These are phyloP conservation scores for Aspergillus sp. DNA, from an alignment of 2,329 filamentous ascomycete genomes.

Conservation along the genomic window DNA sequence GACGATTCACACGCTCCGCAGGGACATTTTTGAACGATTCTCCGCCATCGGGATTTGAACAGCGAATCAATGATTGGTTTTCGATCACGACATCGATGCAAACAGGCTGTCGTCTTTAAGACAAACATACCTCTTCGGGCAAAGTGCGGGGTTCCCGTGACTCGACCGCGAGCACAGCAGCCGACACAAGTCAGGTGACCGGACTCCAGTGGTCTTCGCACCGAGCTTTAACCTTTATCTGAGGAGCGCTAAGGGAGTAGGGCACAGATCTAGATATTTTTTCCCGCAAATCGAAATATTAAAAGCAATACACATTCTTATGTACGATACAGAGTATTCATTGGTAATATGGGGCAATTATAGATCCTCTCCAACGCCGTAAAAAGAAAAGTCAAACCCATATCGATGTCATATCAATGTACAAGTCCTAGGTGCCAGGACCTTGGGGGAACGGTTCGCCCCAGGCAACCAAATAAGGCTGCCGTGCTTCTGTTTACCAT, in stretches of 20 bases:
- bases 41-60: constrained; percentile 40
- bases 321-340: background rate
- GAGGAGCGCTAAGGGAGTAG: background rate
- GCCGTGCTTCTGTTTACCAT: background rate
- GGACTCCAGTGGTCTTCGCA: background rate
- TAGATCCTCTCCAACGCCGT: constrained; percentile 5
- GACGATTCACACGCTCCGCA: constrained; percentile 5
- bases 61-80: constrained; percentile 37
- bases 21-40: constrained; percentile 23
- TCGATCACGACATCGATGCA: constrained; percentile 49
- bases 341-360: background rate
- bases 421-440: constrained; percentile 24
- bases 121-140: constrained; percentile 32
- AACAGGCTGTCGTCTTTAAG: constrained; percentile 20
- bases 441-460: constrained; percentile 4
- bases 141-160: constrained; percentile 33
- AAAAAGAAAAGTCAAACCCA: constrained; percentile 15
- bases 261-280: background rate
- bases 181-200: constrained; percentile 16
- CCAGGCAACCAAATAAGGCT: constrained; percentile 9
- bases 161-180: constrained; percentile 29
- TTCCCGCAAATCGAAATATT: background rate
- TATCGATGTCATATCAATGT: constrained; percentile 24
- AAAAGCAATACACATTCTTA: background rate
- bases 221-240: background rate